A percentile compares a stretch with the other conserved stretches of the same genome.
These are phyloP conservation scores for Verticillium nonalfalfae DNA, from an alignment of 2,329 filamentous ascomycete genomes.

Conservation along the genomic window DNA sequence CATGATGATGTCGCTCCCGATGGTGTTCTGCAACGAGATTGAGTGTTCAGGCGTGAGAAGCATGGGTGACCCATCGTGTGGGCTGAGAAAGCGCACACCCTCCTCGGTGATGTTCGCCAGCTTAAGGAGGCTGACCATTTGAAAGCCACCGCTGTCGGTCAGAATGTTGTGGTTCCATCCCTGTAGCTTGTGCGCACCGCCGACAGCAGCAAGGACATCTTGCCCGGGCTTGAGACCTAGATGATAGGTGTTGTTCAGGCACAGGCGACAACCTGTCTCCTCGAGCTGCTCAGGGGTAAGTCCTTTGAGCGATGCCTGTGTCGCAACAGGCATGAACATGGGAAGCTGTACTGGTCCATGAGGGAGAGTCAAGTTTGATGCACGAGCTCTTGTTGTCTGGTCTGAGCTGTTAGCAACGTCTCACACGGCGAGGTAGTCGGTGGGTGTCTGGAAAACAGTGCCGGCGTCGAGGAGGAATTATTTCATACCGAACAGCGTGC, in stretches of 20 bases:
- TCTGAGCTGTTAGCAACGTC: constrained; percentile 1
- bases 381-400: constrained; percentile 90
- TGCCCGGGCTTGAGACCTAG: constrained; percentile 92
- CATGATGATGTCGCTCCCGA: constrained; percentile 99
- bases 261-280: constrained; percentile 81
- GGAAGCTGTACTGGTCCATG: constrained; percentile 88
- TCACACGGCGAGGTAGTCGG: not conserved
- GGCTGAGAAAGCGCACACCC: constrained; percentile 91
- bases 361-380: constrained; percentile 78
- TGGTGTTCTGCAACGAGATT: constrained; percentile 91
- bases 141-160: constrained; percentile 81
- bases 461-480: not conserved
- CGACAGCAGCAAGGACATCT: constrained; percentile 76
- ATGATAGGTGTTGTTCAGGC: constrained; percentile 98
- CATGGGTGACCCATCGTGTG: constrained; percentile 93
- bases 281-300: constrained; percentile 89
- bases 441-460: not conserved
- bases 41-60: constrained; percentile 96
- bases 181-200: constrained; percentile 90
- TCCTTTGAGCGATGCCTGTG: constrained; percentile 91
- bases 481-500: constrained; percentile 71
- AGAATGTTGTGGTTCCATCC: constrained; percentile 94
- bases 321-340: constrained; percentile 98
- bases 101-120: constrained; percentile 92
- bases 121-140: constrained; percentile 96